phyloP scores from a whole-genome alignment of 129 eudicot species.

The Lactuca sativa region DNA sequence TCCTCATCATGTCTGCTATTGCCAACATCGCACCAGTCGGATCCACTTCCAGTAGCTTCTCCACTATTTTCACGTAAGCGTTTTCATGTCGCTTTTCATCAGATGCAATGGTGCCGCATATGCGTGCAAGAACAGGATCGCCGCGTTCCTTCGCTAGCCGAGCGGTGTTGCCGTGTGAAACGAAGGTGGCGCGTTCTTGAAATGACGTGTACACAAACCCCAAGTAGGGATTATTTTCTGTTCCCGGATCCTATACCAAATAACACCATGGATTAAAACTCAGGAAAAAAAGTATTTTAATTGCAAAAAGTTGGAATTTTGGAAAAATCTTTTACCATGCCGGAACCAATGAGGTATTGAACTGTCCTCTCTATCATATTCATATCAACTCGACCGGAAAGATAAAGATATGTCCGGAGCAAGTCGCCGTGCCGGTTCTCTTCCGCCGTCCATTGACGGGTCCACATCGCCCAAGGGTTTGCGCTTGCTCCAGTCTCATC shows the following conservation, averaged over 20 bases:
- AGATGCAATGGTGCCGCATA: slow-evolving; percentile 54
- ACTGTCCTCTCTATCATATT: slow-evolving; percentile 36
- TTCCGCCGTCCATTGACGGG: slow-evolving; percentile 47
- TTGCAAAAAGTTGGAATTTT: background rate
- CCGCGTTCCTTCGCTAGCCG: slow-evolving; percentile 42
- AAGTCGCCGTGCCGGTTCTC: slow-evolving; percentile 48
- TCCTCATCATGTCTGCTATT: slow-evolving; percentile 44
- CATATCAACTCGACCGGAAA: slow-evolving; percentile 51
- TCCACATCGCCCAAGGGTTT: slow-evolving; percentile 42
- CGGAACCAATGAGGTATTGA: slow-evolving; percentile 38
- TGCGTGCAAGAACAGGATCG: slow-evolving; percentile 43
- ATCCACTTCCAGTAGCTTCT: slow-evolving; percentile 50
- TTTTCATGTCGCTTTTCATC: slow-evolving; percentile 61
- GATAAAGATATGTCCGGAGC: slow-evolving; percentile 41
- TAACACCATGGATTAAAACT: background rate
- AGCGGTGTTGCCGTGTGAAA: slow-evolving; percentile 50
- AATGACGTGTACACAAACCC: slow-evolving; percentile 60
- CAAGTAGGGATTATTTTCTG: slow-evolving; percentile 53
- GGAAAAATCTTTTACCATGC: slow-evolving; percentile 25
- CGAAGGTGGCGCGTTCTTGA: slow-evolving; percentile 53
- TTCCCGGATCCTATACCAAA: slow-evolving; percentile 40
- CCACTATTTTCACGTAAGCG: slow-evolving; percentile 45
- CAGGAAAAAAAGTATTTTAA: background rate
- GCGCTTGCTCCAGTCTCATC: slow-evolving; percentile 40
- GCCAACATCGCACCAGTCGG: slow-evolving; percentile 40